Evolutionary conservation across 192 early-diverging fungal genomes (phyloP).

Genomic region (Coemansia reversa): DNA sequence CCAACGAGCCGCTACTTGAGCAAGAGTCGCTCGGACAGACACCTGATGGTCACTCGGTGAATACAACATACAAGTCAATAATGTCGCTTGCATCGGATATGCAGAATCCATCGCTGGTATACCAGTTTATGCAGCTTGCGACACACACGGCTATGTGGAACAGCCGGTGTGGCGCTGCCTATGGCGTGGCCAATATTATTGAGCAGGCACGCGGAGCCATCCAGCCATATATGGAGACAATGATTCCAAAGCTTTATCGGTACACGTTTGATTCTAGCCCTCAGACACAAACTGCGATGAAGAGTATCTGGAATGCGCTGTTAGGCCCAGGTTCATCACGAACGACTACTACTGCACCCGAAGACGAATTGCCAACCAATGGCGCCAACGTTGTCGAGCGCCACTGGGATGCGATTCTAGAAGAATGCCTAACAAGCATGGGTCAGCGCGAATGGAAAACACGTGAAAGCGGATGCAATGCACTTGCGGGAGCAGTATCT

Average conservation of each 20-base stretch:
- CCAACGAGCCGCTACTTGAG: slow-evolving; percentile 38
- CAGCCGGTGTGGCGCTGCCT: slow-evolving; percentile 81
- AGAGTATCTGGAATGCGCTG: slow-evolving; percentile 82
- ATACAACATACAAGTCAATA: slow-evolving; percentile 75
- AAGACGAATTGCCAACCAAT: background rate
- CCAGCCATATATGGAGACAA: slow-evolving; percentile 69
- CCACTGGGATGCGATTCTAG: slow-evolving; percentile 67
- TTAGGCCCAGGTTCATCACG: slow-evolving; percentile 49
- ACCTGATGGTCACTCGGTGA: slow-evolving; percentile 30
- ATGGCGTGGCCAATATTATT: slow-evolving; percentile 83
- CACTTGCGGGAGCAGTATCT: slow-evolving; percentile 29
- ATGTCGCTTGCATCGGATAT: slow-evolving; percentile 88
- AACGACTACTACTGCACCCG: background rate
- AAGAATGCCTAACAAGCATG: slow-evolving; percentile 73
- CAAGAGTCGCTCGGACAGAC: slow-evolving; percentile 34
- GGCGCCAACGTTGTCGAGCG: slow-evolving; percentile 21
- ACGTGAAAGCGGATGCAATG: slow-evolving; percentile 72
- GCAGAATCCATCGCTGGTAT: slow-evolving; percentile 91
- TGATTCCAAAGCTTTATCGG: slow-evolving; percentile 84
- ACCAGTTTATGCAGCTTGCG: slow-evolving; percentile 91
- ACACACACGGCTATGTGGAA: slow-evolving; percentile 91
- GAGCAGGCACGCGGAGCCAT: slow-evolving; percentile 77
- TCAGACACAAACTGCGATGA: slow-evolving; percentile 85
- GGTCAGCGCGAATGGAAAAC: slow-evolving; percentile 83
- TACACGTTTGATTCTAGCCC: slow-evolving; percentile 91